Evolutionary conservation across 1,284 basidiomycete genomes (phyloP).

Genomic region (Trametes hirsuta): DNA sequence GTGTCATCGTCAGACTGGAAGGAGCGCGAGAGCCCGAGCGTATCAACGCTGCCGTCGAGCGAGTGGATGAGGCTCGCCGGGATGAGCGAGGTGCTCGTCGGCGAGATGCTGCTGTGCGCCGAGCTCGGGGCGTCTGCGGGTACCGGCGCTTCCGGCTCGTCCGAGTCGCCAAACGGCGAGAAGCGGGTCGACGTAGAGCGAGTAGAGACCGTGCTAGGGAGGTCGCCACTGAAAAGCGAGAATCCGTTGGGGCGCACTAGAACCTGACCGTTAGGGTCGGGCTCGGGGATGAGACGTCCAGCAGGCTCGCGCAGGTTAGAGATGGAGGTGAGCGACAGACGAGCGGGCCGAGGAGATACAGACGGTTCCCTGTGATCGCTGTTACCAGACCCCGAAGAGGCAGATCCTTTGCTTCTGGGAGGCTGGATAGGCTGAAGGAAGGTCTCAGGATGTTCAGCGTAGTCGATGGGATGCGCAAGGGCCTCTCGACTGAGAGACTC

Average conservation of each 20-base stretch:
- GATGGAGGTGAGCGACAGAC: constrained; percentile 43
- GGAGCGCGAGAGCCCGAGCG: constrained; percentile 44
- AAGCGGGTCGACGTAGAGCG: constrained; percentile 42
- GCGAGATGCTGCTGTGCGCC: constrained; percentile 29
- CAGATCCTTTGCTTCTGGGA: constrained; percentile 22
- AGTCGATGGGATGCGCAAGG: constrained; percentile 26
- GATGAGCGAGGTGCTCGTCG: constrained; percentile 49
- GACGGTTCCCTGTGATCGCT: constrained; percentile 26
- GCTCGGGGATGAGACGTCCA: constrained; percentile 18
- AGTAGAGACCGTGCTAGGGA: constrained; percentile 32
- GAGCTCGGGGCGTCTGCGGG: constrained; percentile 22
- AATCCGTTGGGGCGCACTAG: constrained; percentile 42
- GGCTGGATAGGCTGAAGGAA: constrained; percentile 29
- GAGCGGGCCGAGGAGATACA: constrained; percentile 39
- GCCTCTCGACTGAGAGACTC: constrained; percentile 21
- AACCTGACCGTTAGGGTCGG: constrained; percentile 27
- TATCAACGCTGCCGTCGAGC: constrained; percentile 44
- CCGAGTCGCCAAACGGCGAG: constrained; percentile 54
- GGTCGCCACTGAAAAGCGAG: constrained; percentile 46
- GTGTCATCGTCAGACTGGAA: constrained; percentile 61
- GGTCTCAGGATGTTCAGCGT: constrained; percentile 24
- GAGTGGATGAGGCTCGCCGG: constrained; percentile 61
- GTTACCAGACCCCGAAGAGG: constrained; percentile 27
- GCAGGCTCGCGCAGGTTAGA: constrained; percentile 37
- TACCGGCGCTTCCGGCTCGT: constrained; percentile 19